phyloP scores from a whole-genome alignment of 306 rosid species.

The Prunus dulcis region DNA sequence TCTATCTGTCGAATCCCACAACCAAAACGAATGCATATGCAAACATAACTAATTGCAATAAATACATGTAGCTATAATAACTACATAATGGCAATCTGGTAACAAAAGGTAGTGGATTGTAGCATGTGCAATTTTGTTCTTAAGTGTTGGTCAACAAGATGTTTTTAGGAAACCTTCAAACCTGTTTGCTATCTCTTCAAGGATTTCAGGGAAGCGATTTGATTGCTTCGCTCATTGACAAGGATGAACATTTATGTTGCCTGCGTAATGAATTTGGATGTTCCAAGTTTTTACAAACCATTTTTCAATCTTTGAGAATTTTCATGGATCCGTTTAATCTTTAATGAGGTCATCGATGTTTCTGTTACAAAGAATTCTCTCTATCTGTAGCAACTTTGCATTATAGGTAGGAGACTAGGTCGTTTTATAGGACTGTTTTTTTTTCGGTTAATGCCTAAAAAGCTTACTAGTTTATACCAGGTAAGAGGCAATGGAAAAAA shows the following conservation, averaged over 20 bases:
- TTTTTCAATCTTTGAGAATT: not conserved
- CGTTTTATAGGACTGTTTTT: too few relatives aligned
- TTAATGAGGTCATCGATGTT: not conserved
- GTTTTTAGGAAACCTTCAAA: too few relatives aligned
- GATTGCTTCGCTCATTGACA: not conserved
- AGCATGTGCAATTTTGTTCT: not conserved
- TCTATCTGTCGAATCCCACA: not conserved
- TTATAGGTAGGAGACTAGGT: too few relatives aligned
- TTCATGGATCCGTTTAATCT: not conserved
- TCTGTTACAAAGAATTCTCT: not conserved
- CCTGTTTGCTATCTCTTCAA: too few relatives aligned
- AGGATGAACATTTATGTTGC: not conserved
- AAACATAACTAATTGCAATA: slow-evolving; percentile 4
- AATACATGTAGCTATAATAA: not conserved
- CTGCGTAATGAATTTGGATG: not conserved
- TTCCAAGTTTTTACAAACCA: not conserved
- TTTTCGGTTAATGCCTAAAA: too few relatives aligned
- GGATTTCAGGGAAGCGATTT: not conserved
- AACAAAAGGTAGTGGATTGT: too few relatives aligned
- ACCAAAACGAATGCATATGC: not conserved
- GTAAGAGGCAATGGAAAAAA: too few relatives aligned
- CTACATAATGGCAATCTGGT: not conserved
- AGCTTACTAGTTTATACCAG: too few relatives aligned
- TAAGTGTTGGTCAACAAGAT: not conserved
- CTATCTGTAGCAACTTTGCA: not conserved